phyloP scores from a whole-genome alignment of 2,329 filamentous ascomycete species.

The Verticillium klebahnii region DNA sequence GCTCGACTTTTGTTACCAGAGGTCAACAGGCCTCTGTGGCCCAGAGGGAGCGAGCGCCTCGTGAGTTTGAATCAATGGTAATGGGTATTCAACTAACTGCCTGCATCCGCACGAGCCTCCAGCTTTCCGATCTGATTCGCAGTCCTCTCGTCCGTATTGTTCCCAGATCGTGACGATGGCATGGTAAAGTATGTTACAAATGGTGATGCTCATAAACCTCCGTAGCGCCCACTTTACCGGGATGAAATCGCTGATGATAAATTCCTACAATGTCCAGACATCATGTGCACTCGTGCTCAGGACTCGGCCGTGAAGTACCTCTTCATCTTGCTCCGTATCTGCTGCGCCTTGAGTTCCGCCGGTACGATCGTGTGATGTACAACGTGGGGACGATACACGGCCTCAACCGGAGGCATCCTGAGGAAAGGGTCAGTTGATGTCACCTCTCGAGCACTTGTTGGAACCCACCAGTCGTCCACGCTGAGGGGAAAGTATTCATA shows the following conservation, averaged over 20 bases:
- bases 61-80: neutral
- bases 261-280: neutral
- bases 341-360: slow-evolving; percentile 65
- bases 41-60: too few relatives aligned
- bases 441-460: neutral
- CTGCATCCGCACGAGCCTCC: neutral
- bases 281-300: neutral
- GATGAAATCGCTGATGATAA: neutral
- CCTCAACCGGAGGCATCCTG: slow-evolving; percentile 82
- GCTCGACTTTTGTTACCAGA: too few relatives aligned
- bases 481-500: slow-evolving; percentile 95
- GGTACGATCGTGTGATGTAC: slow-evolving; percentile 81
- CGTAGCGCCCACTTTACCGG: neutral
- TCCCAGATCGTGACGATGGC: neutral
- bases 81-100: neutral
- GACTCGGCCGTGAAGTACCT: slow-evolving; percentile 67
- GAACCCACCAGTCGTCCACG: slow-evolving; percentile 72
- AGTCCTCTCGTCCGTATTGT: neutral
- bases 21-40: too few relatives aligned
- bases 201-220: neutral
- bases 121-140: neutral
- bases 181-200: neutral
- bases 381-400: slow-evolving; percentile 85
- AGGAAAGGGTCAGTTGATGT: slow-evolving; percentile 15
- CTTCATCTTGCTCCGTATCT: slow-evolving; percentile 61